Conservation (phyloP, 345 rosid genomes). For the Ceriops decandra region DNA sequence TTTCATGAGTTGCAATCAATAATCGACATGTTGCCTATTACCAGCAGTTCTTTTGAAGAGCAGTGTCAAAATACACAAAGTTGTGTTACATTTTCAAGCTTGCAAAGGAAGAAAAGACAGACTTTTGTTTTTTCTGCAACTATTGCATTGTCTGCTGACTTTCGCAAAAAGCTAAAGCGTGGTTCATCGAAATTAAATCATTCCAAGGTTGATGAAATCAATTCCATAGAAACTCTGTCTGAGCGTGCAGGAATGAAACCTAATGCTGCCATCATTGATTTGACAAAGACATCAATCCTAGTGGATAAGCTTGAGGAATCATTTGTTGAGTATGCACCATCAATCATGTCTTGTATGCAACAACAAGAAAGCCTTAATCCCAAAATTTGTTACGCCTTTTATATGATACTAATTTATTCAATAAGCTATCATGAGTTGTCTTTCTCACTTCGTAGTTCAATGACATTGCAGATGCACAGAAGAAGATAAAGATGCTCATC, state of each 20-base stretch:
- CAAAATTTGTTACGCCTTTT: neutral
- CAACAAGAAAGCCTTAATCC: neutral
- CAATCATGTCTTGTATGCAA: constrained; percentile 6
- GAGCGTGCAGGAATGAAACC: constrained; percentile 88
- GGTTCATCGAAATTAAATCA: constrained; percentile 62
- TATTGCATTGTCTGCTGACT: constrained; percentile 81
- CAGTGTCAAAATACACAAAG: constrained; percentile 43
- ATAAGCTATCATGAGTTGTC: neutral
- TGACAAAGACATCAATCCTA: constrained; percentile 69
- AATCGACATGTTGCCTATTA: constrained; percentile 79
- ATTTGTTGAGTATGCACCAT: constrained; percentile 55
- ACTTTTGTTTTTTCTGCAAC: constrained; percentile 97
- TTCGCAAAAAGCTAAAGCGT: constrained; percentile 88
- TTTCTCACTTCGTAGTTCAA: neutral
- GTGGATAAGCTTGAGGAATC: constrained; percentile 87
- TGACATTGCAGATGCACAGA: constrained; percentile 66
- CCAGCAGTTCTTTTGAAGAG: constrained; percentile 42
- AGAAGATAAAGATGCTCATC: constrained; percentile 82
- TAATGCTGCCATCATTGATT: constrained; percentile 80
- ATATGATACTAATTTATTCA: neutral
- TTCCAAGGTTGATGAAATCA: constrained; percentile 44
- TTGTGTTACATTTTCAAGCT: constrained; percentile 52
- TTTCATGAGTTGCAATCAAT: constrained; percentile 93
- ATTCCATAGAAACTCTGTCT: constrained; percentile 82
- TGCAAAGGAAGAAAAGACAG: constrained; percentile 83